Conservation (phyloP, 2,329 filamentous ascomycete genomes). For the Pseudohalonectria lignicola region DNA sequence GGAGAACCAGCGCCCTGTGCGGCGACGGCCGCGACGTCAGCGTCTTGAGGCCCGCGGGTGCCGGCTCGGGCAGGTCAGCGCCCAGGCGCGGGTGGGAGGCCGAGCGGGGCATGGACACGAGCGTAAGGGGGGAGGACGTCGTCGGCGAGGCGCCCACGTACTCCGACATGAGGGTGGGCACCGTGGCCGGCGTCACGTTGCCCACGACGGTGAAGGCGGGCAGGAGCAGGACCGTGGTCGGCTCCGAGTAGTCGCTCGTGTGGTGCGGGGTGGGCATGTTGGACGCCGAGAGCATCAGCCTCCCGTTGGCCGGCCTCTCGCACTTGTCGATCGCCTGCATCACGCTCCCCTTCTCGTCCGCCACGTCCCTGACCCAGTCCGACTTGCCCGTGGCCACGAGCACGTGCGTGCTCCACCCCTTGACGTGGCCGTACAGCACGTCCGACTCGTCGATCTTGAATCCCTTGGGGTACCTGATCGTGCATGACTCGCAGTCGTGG, state of each 20-base stretch:
- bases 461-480: constrained; percentile 59
- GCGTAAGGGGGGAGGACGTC: constrained; percentile 51
- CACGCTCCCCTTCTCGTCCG: constrained; percentile 75
- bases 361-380: constrained; percentile 86
- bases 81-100: constrained; percentile 14
- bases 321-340: constrained; percentile 62
- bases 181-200: constrained; percentile 67
- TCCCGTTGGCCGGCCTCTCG: constrained; percentile 54
- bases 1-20: constrained; percentile 76
- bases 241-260: constrained; percentile 49
- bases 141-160: constrained; percentile 66
- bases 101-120: constrained; percentile 22
- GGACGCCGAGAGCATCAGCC: constrained; percentile 81
- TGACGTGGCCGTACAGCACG: constrained; percentile 72
- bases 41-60: constrained; percentile 17
- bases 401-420: constrained; percentile 81
- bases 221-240: constrained; percentile 73
- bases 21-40: constrained; percentile 54
- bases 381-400: constrained; percentile 91
- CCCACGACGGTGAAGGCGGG: constrained; percentile 77
- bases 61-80: constrained; percentile 11
- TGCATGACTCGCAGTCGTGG: constrained; percentile 76
- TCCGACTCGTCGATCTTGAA: constrained; percentile 70
- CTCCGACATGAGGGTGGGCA: constrained; percentile 57
- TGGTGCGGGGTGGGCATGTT: constrained; percentile 75